Base-by-base conservation (phyloP, 2,329 filamentous ascomycete species). In the Sporothrix dimorphospora region DNA sequence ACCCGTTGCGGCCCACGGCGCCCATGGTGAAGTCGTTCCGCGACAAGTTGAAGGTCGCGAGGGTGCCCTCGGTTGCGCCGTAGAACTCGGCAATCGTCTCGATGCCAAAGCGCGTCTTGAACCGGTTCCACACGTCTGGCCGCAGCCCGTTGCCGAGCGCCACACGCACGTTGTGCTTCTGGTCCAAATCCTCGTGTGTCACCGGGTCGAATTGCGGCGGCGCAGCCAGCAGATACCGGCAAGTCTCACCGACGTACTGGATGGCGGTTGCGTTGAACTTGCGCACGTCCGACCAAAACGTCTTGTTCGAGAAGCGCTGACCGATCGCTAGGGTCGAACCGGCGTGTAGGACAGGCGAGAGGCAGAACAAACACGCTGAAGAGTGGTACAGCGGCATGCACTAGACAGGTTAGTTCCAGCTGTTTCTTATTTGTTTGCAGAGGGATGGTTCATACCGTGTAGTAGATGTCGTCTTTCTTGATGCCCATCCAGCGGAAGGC, bases 351-450 rank as follows among this genome's bases (percentile, higher is more conserved):
- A 88, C 86, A 63, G 88, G 84, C 65, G 86, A 80, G 72, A 94
- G 87, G 30, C 91, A 92, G 57, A 97, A 85, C 7, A 96, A 76
- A 4, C 88, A 83, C 14, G 92, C 94, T 0, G 94, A 93, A 53
- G 91, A 91, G 82, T 97, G 94, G 79, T 97, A 97, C 7, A 97
- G 85, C 0, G 94, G 94, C 93, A 97, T 97, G 72, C 91, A 91
- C 90, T 92, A 27, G 16, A 12, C 4, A 57, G 38, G 34, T 71
- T 24, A 72, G 71, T n/a, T 27, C 12, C 6, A 4, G n/a, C 2
- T 34, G 21, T 61, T 19, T 34, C n/a, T 21, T 12, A 45, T 3
- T 0, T 19, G 9, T 12, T 8, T 16, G 30, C 34, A 19, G 16
- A 5, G n/a, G 12, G 21, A 2, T 2, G 30, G 30, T 19, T 77